Base-by-base conservation (phyloP, 140 eudicot species). In the Stevia rebaudiana region DNA sequence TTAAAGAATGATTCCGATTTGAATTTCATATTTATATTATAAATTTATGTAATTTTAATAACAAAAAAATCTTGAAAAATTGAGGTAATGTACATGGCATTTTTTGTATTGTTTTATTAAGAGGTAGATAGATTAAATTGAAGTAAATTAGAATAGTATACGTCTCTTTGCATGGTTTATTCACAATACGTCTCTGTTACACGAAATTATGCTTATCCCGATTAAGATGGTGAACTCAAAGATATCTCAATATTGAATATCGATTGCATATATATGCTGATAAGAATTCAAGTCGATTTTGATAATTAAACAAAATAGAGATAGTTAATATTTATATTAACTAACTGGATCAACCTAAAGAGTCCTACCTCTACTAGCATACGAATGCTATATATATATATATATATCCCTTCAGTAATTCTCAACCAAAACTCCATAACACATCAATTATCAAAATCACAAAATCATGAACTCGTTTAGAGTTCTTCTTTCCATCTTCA, bases 401-500 rank as follows among this genome's bases (percentile, higher is more conserved):
- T 41, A 57, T 57, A 1, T 10, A 23, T 53, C 13, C 52, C 11
- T 52, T 54, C 61, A 25, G 8, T 3, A 46, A 15, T 8, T 5
- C 21, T n/a, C 19, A 46, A 51, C 17, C 35, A 51, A 11, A 24
- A 5, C 18, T 52, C 39, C 61, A 54, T 53, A 23, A 18, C 54
- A 48, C 4, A 48, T 48, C 54, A 48, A 18, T 52, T 30, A 30
- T 39, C 53, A 13, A 42, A 15, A 25, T 12, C 44, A 12, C 0
- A 54, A 15, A 19, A 70, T 70, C 21, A 70, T 60, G 63, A 58
- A 66, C 21, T 21, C 50, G 16, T 50, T 33, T 41, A 53, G 31
- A 15, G 47, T 63, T 69, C 40, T 68, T 50, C 41, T 52, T 19
- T 15, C 65, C 19, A 24, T 75, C 56, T 68, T 69, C 52, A 31